Conservation (phyloP, 169 alveolate species). For the Neospora caninum region DNA sequence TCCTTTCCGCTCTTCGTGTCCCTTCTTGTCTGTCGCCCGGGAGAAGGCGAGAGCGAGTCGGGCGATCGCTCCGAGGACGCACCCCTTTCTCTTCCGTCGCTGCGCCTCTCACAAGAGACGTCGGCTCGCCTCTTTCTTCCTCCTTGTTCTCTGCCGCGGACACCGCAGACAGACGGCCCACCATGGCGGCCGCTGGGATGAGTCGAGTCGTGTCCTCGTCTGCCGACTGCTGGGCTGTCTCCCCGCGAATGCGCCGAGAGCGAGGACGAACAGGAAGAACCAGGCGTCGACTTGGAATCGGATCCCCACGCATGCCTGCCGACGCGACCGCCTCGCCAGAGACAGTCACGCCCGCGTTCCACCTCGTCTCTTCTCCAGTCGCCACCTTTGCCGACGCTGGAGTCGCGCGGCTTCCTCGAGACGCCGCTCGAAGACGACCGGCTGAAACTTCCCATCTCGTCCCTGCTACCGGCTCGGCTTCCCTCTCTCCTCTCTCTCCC, state of each 20-base stretch:
- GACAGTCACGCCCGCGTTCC: no score
- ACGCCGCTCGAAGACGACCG: no score
- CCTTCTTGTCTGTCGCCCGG: background rate
- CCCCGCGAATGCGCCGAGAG: background rate
- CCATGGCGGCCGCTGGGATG: background rate
- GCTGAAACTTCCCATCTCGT: background rate
- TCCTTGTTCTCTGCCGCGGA: background rate
- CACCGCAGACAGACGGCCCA: background rate
- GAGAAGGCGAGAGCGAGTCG: background rate
- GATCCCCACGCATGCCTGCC: background rate
- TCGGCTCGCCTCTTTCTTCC: background rate
- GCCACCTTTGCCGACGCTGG: no score
- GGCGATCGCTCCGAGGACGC: constrained; percentile 13
- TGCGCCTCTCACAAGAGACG: background rate
- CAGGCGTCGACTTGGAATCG: background rate
- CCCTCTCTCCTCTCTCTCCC: background rate
- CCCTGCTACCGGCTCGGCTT: background rate
- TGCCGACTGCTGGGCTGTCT: background rate
- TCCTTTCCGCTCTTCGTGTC: background rate
- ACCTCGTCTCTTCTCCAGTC: no score
- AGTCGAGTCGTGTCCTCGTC: background rate
- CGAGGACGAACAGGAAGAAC: background rate
- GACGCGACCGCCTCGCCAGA: background rate
- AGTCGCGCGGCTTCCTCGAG: no score
- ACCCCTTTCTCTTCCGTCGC: constrained; percentile 5